Conservation (phyloP, 352 stramenopile species). For the Pythium grandisporangium region DNA sequence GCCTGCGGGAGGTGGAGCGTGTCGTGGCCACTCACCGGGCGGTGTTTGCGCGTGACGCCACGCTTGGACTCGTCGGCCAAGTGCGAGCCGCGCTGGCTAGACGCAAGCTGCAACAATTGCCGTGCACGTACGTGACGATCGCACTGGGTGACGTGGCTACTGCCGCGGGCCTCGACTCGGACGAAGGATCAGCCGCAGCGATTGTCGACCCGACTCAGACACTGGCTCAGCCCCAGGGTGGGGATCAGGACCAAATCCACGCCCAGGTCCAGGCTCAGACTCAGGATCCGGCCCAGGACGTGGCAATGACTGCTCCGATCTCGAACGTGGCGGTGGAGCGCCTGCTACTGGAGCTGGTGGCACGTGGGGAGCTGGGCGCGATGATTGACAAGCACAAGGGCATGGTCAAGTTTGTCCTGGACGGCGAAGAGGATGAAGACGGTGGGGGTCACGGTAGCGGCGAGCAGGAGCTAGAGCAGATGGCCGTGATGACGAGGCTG, state of each 20-base stretch:
- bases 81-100: constrained; percentile 55
- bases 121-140: constrained; percentile 74
- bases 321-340: constrained; percentile 40
- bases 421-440: constrained; percentile 26
- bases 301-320: too few relatives aligned
- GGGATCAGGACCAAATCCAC: too few relatives aligned
- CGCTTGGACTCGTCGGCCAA: constrained; percentile 77
- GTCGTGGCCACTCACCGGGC: constrained; percentile 31
- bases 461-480: constrained; percentile 21
- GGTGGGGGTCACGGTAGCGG: too few relatives aligned
- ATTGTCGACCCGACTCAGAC: too few relatives aligned
- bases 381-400: constrained; percentile 70
- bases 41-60: constrained; percentile 47
- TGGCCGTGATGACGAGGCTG: constrained; percentile 35
- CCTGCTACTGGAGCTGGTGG: constrained; percentile 50
- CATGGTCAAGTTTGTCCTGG: constrained; percentile 71
- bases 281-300: too few relatives aligned
- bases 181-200: too few relatives aligned
- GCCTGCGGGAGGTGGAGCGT: constrained; percentile 18
- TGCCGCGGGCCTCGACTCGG: constrained; percentile 30
- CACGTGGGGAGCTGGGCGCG: constrained; percentile 39
- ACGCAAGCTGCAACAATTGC: constrained; percentile 62
- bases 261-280: too few relatives aligned
- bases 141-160: constrained; percentile 47
- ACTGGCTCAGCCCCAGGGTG: too few relatives aligned